These are phyloP conservation scores for Ceratocystiopsis minuta DNA, from an alignment of 2,329 filamentous ascomycete species.

Conservation along the genomic window DNA sequence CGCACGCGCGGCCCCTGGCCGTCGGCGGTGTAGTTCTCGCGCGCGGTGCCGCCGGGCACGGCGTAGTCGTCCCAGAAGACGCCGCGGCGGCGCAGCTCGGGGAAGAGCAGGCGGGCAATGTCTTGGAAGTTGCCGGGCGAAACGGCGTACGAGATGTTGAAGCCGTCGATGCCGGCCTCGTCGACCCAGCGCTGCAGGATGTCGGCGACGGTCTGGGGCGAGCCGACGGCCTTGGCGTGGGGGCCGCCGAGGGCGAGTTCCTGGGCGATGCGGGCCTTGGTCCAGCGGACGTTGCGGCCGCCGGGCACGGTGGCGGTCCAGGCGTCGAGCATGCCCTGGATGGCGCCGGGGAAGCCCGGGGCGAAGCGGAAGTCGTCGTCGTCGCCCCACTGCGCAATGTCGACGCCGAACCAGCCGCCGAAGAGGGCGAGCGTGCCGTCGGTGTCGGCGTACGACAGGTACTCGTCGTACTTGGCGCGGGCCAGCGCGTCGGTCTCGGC, in stretches of 20 bases:
- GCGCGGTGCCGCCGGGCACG: constrained; percentile 3
- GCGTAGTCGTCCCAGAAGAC: constrained; percentile 1
- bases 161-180: constrained; percentile 55
- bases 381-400: constrained; percentile 10
- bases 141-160: constrained; percentile 37
- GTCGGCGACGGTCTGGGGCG: constrained; percentile 45
- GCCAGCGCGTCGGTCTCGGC: constrained; percentile 9
- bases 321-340: constrained; percentile 3
- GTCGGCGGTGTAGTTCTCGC: constrained; percentile 6
- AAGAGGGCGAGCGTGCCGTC: constrained; percentile 13
- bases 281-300: constrained; percentile 7
- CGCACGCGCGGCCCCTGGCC: background rate
- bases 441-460: constrained; percentile 6
- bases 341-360: constrained; percentile 1
- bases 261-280: constrained; percentile 8
- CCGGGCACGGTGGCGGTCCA: constrained; percentile 4
- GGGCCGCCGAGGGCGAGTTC: constrained; percentile 10
- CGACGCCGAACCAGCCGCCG: constrained; percentile 12
- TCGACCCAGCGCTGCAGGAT: constrained; percentile 47
- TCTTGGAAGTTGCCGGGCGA: constrained; percentile 46
- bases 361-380: constrained; percentile 9
- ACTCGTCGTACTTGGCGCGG: constrained; percentile 5
- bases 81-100: constrained; percentile 40
- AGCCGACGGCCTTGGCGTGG: constrained; percentile 33
- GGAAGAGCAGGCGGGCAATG: constrained; percentile 43